Evolutionary conservation across 2,329 filamentous ascomycete species (phyloP).

Genomic region (Penicillium sp.): DNA sequence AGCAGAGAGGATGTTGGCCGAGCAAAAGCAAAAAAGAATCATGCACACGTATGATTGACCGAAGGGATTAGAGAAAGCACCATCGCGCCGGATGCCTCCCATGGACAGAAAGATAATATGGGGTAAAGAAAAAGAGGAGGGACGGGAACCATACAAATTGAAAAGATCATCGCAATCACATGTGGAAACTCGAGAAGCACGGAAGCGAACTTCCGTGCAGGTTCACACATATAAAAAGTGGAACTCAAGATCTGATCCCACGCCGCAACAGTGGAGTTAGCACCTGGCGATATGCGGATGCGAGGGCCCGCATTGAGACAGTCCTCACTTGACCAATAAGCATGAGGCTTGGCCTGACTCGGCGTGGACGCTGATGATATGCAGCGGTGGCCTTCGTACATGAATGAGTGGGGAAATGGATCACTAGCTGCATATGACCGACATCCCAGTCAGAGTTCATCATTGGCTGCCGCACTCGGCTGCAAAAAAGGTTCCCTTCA

Average conservation of each 20-base stretch:
- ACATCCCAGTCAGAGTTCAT: slow-evolving; percentile 20
- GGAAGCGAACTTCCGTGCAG: slow-evolving; percentile 6
- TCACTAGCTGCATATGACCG: slow-evolving; percentile 36
- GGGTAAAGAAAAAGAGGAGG: not conserved
- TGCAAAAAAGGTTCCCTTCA: slow-evolving; percentile 29
- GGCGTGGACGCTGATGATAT: slow-evolving; percentile 20
- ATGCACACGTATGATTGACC: not conserved
- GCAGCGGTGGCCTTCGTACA: slow-evolving; percentile 15
- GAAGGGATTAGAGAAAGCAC: not conserved
- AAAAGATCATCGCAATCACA: not conserved
- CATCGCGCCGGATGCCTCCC: too few species aligned
- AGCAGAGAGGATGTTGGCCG: not conserved
- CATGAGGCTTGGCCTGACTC: slow-evolving; percentile 5
- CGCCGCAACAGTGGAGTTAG: slow-evolving; percentile 13
- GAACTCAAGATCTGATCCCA: slow-evolving; percentile 9
- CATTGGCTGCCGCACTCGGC: slow-evolving; percentile 32
- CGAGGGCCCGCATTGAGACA: slow-evolving; percentile 24
- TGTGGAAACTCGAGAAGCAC: not conserved
- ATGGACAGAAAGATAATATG: not conserved
- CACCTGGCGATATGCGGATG: slow-evolving; percentile 31
- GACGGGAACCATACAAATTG: not conserved
- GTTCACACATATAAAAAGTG: slow-evolving; percentile 7
- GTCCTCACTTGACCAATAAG: slow-evolving; percentile 19
- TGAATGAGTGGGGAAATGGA: slow-evolving; percentile 20
- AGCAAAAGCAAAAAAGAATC: not conserved